These are phyloP conservation scores for Berberis vulgaris DNA, from an alignment of 164 flowering plant genomes.

Conservation along the genomic window DNA sequence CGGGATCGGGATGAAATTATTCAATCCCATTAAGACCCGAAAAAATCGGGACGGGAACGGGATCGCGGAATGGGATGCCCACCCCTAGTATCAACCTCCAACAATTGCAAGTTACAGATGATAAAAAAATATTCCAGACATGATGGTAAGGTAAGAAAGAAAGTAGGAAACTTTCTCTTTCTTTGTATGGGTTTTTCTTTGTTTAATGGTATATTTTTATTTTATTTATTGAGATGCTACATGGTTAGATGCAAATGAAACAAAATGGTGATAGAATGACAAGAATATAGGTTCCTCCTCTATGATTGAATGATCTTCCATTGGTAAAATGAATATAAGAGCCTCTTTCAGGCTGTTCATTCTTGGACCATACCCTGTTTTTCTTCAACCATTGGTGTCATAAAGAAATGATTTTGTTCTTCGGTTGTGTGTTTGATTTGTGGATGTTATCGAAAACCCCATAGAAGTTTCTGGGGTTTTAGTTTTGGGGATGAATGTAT, in stretches of 20 bases:
- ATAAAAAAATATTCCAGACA: too few relatives aligned
- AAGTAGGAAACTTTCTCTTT: not conserved
- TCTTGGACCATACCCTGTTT: not conserved
- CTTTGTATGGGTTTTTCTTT: not conserved
- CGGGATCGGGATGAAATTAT: too few relatives aligned
- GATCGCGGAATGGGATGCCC: too few relatives aligned
- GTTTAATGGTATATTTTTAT: not conserved
- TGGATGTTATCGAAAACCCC: too few relatives aligned
- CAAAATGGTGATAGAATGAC: constrained; percentile 1
- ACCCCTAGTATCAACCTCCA: too few relatives aligned
- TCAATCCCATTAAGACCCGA: too few relatives aligned
- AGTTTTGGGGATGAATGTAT: too few relatives aligned
- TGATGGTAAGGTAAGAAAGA: too few relatives aligned
- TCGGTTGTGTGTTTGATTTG: not conserved
- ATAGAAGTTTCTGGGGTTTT: too few relatives aligned
- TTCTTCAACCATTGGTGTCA: too few relatives aligned
- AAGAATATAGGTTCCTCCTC: constrained; percentile 1
- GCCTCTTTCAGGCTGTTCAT: not conserved
- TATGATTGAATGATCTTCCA: constrained; percentile 1
- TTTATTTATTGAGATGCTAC: not conserved
- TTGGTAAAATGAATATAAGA: not conserved
- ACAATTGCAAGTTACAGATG: too few relatives aligned
- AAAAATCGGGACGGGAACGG: too few relatives aligned
- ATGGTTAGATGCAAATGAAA: not conserved
- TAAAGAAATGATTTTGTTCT: not conserved